Base-by-base conservation (phyloP, 31 red algal genomes). In the Endocladia muricata region DNA sequence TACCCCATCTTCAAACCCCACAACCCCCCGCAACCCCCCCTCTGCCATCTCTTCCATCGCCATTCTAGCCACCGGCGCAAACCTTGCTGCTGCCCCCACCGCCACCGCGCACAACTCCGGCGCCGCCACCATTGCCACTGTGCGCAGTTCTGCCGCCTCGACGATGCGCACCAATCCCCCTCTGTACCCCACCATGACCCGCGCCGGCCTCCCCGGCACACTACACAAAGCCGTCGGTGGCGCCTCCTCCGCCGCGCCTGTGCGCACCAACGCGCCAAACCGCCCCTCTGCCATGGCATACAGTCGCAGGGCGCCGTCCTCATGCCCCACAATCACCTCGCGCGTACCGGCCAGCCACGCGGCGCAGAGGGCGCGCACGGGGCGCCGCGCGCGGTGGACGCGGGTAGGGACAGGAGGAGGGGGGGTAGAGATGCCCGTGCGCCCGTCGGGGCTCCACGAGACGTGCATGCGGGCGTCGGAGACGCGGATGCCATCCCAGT, bases 1-100 rank as follows among this genome's bases (percentile, higher is more conserved):
- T n/a, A n/a, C 71, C 15, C 59, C 82, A 41, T 76, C 71, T 17
- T 76, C 72, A 37, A 55, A 81, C 47, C 61, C 77, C 3, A 21
- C 68, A 22, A 48, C 32, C 3, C 32, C 5, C 6, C 32, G 7
- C 61, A 67, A n/a, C 33, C 23, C 6, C 3, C 61, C 61, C 23
- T 33, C 61, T 32, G 34, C 33, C 61, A n/a, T 21, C 33, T 67
- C 61, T 21, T 32, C 22, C 2, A 38, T 52, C 3, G 15, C 37
- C 48, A 75, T 15, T 31, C 39, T 58, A 26, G 33, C 32, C n/a
- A 75, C 71, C 4, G 71, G 44, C 5, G 71, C 43, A 37, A 58
- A 51, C 22, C 71, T 23, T n/a, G 59, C n/a, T 7, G 29, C 43
- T 9, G 26, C 25, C 8, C 71, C 71, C 32, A 75, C 31, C 8